Conservation (phyloP, 139 green algal species). For the Chlorella sp. region DNA sequence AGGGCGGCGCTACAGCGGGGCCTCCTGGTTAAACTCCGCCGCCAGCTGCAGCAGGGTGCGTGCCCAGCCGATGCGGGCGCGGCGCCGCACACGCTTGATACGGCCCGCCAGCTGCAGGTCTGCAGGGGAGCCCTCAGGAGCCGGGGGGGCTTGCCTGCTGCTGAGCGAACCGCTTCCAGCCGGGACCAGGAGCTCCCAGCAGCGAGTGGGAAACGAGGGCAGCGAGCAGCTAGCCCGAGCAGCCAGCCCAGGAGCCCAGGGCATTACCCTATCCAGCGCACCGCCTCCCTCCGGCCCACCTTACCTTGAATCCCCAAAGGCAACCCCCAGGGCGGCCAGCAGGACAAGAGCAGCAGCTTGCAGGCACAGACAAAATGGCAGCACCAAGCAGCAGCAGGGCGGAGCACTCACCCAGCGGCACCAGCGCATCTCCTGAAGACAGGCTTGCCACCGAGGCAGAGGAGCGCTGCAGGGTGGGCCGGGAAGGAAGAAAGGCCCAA, state of each 20-base stretch:
- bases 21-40: not conserved
- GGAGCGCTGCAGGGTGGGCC: constrained; percentile 34
- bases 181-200: no score
- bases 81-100: not conserved
- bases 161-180: not conserved
- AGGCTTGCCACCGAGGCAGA: constrained; percentile 42
- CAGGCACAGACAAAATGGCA: not conserved
- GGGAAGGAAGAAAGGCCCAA: no score
- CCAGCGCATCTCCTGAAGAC: constrained; percentile 60
- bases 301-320: no score
- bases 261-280: no score
- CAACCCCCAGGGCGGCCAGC: no score
- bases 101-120: not conserved
- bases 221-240: no score
- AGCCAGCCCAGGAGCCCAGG: no score
- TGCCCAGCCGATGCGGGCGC: constrained; percentile 7
- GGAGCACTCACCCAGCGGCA: constrained; percentile 69
- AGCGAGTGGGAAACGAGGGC: no score
- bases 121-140: not conserved
- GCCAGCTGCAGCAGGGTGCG: not conserved
- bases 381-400: not conserved
- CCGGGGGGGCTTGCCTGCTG: not conserved
- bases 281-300: no score
- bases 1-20: not conserved
- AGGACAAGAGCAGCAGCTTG: no score